Evolutionary conservation across 805 yeast species (phyloP).

Genomic region (Barnettozyma sp.): DNA sequence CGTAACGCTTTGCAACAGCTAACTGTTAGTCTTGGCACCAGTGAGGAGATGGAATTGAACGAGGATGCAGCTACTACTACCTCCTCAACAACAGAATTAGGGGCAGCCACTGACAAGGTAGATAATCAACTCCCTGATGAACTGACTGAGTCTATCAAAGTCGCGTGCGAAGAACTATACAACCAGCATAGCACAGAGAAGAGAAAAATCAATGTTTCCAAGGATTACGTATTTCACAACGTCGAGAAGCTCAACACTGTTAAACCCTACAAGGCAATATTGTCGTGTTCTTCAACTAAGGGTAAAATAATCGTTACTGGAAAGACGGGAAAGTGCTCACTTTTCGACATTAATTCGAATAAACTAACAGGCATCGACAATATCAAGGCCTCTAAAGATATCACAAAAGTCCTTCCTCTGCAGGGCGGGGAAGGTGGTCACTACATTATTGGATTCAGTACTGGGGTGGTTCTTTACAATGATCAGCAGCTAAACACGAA

Average conservation of each 20-base stretch:
- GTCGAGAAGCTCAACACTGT: constrained; percentile 1
- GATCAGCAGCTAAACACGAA: constrained; percentile 7
- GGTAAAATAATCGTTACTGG: constrained; percentile 14
- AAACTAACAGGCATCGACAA: constrained; percentile 12
- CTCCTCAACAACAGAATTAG: too few species aligned
- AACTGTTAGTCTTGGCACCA: constrained; percentile 37
- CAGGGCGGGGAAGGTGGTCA: constrained; percentile 2
- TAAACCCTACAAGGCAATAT: constrained; percentile 18
- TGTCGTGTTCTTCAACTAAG: constrained; percentile 1
- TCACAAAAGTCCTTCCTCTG: constrained; percentile 9
- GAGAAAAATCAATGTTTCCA: constrained; percentile 17
- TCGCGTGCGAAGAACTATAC: constrained; percentile 16
- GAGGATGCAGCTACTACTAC: too few species aligned
- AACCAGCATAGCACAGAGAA: constrained; percentile 20
- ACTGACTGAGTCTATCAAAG: constrained; percentile 5
- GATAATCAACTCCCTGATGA: constrained; percentile 10
- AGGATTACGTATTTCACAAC: constrained; percentile 8
- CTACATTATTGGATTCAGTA: constrained; percentile 11
- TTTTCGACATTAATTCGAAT: constrained; percentile 8
- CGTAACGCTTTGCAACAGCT: constrained; percentile 55
- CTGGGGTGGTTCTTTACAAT: constrained; percentile 15
- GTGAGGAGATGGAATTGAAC: constrained; percentile 22
- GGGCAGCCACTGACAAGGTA: too few species aligned
- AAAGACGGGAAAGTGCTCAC: constrained; percentile 15
- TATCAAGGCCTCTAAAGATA: constrained; percentile 12